Base-by-base conservation (phyloP, 164 flowering plant genomes). In the Magnolia officinalis region DNA sequence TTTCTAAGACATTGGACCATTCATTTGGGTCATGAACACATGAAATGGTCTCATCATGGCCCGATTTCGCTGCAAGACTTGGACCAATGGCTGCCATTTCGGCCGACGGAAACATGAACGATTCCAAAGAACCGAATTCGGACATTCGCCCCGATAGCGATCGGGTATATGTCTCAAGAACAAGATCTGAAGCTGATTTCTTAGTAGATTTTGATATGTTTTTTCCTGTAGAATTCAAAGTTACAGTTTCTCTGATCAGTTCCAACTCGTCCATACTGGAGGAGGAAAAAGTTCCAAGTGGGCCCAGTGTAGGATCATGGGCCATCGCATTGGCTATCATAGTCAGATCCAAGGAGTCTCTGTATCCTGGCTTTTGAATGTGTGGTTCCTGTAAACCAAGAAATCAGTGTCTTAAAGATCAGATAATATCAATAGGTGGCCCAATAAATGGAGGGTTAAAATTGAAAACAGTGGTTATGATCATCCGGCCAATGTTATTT, bases 341-440 rank as follows among this genome's bases (percentile, higher is more conserved):
- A 37, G 45, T 37, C 45, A 37, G 45, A 37, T 37, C 45, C 45
- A 37, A 37, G 61, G 24, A 52, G 74, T 52, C 49, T 76, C 58
- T 14, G 78, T 81, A 58, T 67, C 77, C 9, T 24, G 87, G 79
- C 50, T 71, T 64, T 21, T 87, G 90, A 23, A 75, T 50, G 79
- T 85, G 84, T 14, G 75, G 67, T 72, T 83, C 87, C 90, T 87
- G 74, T 68, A 76, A 74, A 21, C 11, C 50, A 59, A 37, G 16
- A 37, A 37, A 37, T 37, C 45, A 37, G 45, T 37, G 45, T 37
- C 45, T 37, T 37, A 3, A 37, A 37, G 45, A 37, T 37, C 45
- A 37, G 45, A 37, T 37, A 37, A 37, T 5, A 37, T 3, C 4
- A 37, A 37, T 37, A 37, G 45, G 6, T 37, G 45, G 45, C 45